A percentile compares a stretch with the other conserved stretches of the same genome.
phyloP scores from a whole-genome alignment of 371 early-diverging fungal genomes.

The Mucor lusitanicus region DNA sequence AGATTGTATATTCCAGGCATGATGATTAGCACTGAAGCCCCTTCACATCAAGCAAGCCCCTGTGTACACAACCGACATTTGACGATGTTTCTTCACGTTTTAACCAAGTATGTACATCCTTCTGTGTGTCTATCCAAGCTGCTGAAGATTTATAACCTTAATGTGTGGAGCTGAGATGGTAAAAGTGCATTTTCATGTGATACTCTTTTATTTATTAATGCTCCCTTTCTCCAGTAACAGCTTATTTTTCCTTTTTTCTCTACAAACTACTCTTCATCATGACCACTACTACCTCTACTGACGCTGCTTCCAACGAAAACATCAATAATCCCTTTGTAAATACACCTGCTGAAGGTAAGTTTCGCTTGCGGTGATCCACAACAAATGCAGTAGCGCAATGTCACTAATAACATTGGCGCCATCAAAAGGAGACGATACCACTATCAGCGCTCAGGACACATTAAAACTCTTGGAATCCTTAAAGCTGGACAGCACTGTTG shows the following conservation, averaged over 20 bases:
- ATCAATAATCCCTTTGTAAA: slow-evolving; percentile 14
- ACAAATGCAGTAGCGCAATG: too few species aligned
- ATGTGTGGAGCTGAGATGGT: neutral
- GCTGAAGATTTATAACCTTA: neutral
- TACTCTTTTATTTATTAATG: neutral
- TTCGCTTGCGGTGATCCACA: neutral
- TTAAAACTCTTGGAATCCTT: slow-evolving; percentile 19
- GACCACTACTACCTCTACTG: neutral
- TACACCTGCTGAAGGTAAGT: neutral
- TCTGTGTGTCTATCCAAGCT: neutral
- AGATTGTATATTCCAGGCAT: neutral
- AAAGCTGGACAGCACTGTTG: slow-evolving; percentile 8
- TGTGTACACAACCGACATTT: neutral
- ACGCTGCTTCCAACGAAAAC: neutral
- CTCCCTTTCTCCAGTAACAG: neutral
- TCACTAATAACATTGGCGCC: neutral
- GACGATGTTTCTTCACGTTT: neutral
- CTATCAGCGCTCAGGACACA: slow-evolving; percentile 17
- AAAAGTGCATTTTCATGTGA: neutral
- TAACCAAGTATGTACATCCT: neutral
- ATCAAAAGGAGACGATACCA: slow-evolving; percentile 2
- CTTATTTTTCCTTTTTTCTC: neutral
- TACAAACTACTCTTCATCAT: neutral
- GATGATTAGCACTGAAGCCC: neutral
- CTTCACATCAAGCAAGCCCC: neutral